These are phyloP conservation scores for Coemansia sp. DNA, from an alignment of 192 early-diverging fungal genomes.

Conservation along the genomic window DNA sequence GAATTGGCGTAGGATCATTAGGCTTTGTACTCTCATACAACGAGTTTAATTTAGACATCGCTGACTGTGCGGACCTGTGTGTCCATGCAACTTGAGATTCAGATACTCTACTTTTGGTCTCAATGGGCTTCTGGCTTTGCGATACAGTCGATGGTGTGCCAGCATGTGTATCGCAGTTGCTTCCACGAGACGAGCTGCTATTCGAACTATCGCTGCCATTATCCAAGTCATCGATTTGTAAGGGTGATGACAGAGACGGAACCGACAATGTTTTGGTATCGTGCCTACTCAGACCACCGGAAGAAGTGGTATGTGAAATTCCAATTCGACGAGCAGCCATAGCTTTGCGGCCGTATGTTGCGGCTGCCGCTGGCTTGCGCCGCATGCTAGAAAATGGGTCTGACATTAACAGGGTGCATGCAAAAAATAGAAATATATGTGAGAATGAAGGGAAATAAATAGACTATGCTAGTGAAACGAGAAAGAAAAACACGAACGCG, in stretches of 20 bases:
- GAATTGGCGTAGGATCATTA: neutral
- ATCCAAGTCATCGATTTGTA: neutral
- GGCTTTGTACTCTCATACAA: conserved; percentile 30
- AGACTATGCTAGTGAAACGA: neutral
- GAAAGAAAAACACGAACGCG: neutral
- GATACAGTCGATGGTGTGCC: too few relatives aligned
- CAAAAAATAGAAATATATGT: conserved; percentile 1
- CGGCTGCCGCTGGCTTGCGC: conserved; percentile 30
- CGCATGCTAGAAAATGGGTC: conserved; percentile 49
- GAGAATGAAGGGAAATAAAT: conserved; percentile 5
- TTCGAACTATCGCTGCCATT: neutral
- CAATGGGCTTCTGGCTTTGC: too few relatives aligned
- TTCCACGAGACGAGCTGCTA: neutral
- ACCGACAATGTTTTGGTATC: neutral
- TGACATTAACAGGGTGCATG: conserved; percentile 17
- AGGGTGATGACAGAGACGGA: neutral
- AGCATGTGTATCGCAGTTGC: too few relatives aligned
- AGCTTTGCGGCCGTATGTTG: conserved; percentile 49
- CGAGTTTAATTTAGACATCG: conserved; percentile 32
- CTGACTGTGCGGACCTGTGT: conserved; percentile 23
- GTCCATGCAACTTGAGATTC: neutral
- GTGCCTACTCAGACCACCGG: neutral
- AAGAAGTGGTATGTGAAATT: neutral
- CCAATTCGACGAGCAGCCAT: conserved; percentile 39
- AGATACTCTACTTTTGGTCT: neutral